Evolutionary conservation across 2,329 filamentous ascomycete genomes (phyloP).

Genomic region (Diaporthe sp.): DNA sequence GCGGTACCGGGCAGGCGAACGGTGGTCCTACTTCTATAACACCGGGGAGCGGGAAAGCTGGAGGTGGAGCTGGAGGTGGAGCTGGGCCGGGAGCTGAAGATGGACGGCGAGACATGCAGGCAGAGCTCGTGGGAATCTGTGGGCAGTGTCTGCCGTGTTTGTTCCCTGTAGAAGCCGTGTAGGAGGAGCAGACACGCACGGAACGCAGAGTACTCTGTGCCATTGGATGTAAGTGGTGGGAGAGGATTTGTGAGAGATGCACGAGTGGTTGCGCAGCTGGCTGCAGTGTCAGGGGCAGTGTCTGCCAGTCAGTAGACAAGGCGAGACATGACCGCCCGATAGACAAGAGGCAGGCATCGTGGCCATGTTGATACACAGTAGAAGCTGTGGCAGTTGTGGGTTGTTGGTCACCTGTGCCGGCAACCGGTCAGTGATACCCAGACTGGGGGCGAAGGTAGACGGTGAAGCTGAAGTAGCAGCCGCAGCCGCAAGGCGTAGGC

Average conservation of each 20-base stretch:
- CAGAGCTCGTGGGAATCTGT: constrained; percentile 14
- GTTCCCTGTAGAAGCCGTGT: constrained; percentile 33
- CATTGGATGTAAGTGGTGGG: constrained; percentile 3
- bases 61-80: not conserved
- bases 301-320: not conserved
- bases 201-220: constrained; percentile 15
- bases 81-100: not conserved
- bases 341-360: not conserved
- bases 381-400: not conserved
- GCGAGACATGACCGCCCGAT: not conserved
- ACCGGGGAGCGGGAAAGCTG: not conserved
- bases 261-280: constrained; percentile 17
- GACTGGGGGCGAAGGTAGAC: not conserved
- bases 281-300: constrained; percentile 3
- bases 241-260: not conserved
- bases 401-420: not conserved
- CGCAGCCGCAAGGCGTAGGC: not conserved
- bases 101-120: constrained; percentile 8
- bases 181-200: constrained; percentile 28
- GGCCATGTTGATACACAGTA: not conserved
- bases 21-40: not conserved
- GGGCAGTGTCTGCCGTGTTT: constrained; percentile 36
- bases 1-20: constrained; percentile 4
- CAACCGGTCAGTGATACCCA: not conserved
- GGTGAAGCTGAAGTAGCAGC: constrained; percentile 1